Base-by-base conservation (phyloP, 345 rosid species). In the Linum lewisii region DNA sequence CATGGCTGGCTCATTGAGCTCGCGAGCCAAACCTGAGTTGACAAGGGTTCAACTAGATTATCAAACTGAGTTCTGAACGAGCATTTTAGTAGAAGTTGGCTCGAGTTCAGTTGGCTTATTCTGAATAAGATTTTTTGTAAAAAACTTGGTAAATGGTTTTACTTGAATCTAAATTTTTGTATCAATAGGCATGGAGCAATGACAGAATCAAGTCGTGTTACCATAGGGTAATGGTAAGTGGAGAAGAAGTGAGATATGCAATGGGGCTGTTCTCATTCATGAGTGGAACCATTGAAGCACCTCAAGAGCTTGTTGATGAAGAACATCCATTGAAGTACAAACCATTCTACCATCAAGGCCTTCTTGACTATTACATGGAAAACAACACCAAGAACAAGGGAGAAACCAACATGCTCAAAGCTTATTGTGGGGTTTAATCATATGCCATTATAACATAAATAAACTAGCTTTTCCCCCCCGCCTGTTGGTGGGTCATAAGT, bases 101-200 rank as follows among this genome's bases (percentile, higher is more conserved):
- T 14, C 52, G 52, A 19, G 15, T 49, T 14, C 19, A 20, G 16
- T 15, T 49, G 16, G n/a, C n/a, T 15, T 15, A 49, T 6, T 5
- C 19, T 15, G 4, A 49, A 49, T 15, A 0, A 15, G 16, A 49
- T 20, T 49, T 15, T 7, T 49, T 15, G 4, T 49, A 4, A 4
- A 0, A 20, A 49, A 15, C 53, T 1, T 5, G 4, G 19, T 7
- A 20, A 51, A 18, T n/a, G 2, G 7, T 7, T 21, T 51, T 11
- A 51, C 7, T 51, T 51, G 22, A 1, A 18, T 51, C 7, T 13
- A 1, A 13, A 21, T 20, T 52, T 19, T 16, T 19, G 16, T 57
- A 24, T 25, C 52, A 32, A 63, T 19, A 88, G 96, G 96, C 82
- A 16, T 90, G 95, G 97, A 86, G 90, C 71, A 90, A 90, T 47